These are phyloP conservation scores for Teratosphaeria destructans DNA, from an alignment of 2,329 filamentous ascomycete genomes.

Conservation along the genomic window DNA sequence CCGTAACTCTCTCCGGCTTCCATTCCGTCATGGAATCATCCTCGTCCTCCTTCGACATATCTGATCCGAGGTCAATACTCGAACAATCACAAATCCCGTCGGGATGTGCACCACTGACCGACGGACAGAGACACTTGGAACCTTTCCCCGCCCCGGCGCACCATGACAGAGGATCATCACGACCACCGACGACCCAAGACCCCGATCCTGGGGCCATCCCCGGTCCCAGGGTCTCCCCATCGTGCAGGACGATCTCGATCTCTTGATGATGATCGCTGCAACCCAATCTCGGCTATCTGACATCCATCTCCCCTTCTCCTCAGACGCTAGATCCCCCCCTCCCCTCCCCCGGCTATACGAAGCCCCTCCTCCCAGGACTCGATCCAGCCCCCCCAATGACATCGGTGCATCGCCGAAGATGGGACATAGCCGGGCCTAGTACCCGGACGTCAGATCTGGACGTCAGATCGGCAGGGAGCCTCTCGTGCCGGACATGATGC, in stretches of 20 bases:
- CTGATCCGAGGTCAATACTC: neutral
- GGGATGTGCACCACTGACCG: neutral
- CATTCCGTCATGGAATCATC: neutral
- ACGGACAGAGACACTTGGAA: neutral
- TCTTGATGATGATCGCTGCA: neutral
- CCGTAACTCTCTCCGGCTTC: neutral
- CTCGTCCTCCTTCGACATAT: neutral
- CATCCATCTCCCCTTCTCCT: neutral
- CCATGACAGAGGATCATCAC: too few relatives aligned
- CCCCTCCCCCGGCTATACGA: neutral
- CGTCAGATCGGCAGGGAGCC: neutral
- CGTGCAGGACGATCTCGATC: neutral
- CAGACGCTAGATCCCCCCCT: neutral
- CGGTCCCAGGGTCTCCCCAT: neutral
- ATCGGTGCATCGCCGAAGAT: neutral
- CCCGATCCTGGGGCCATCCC: neutral
- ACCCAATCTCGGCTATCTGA: neutral
- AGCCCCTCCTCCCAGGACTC: neutral
- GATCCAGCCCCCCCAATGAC: neutral
- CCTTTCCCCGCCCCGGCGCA: neutral
- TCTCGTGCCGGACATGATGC: neutral
- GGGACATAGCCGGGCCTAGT: neutral
- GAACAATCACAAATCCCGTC: too few relatives aligned
- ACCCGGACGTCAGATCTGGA: neutral
- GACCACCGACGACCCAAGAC: neutral